phyloP scores from a whole-genome alignment of 352 stramenopile species.

The Aphanomyces astaci region DNA sequence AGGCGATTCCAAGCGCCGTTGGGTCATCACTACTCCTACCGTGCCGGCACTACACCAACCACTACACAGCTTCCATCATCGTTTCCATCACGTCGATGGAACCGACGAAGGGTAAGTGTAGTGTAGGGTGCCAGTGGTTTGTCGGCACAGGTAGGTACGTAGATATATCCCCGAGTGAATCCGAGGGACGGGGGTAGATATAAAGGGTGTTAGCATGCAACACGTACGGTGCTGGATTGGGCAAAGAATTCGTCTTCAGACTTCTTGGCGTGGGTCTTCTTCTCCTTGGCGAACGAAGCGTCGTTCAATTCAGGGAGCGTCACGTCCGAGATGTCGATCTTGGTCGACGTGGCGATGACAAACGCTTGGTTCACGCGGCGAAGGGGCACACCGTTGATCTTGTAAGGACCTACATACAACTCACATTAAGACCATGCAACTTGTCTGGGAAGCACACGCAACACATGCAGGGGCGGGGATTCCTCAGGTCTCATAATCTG shows the following conservation, averaged over 20 bases:
- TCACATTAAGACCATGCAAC: too few relatives aligned
- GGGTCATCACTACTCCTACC: too few relatives aligned
- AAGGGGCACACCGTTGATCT: constrained; percentile 98
- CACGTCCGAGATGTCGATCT: constrained; percentile 91
- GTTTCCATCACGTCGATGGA: not conserved
- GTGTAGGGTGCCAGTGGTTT: too few relatives aligned
- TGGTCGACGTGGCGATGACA: constrained; percentile 98
- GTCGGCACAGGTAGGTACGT: too few relatives aligned
- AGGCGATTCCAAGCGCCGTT: constrained; percentile 85
- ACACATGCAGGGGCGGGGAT: not conserved
- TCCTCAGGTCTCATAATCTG: constrained; percentile 26
- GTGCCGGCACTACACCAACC: not conserved
- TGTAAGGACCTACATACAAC: constrained; percentile 89
- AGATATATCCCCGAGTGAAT: too few relatives aligned
- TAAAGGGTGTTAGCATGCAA: too few relatives aligned
- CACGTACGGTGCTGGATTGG: constrained; percentile 80
- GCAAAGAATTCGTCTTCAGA: constrained; percentile 98
- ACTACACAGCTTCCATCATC: not conserved
- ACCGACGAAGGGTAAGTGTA: not conserved
- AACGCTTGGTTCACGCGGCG: constrained; percentile 98
- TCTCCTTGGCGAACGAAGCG: constrained; percentile 95
- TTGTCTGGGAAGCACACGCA: too few relatives aligned
- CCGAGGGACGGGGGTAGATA: too few relatives aligned
- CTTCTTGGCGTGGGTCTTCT: constrained; percentile 74
- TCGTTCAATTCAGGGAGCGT: constrained; percentile 92